Evolutionary conservation across 352 stramenopile genomes (phyloP).

Genomic region (Globisporangium viniferum): DNA sequence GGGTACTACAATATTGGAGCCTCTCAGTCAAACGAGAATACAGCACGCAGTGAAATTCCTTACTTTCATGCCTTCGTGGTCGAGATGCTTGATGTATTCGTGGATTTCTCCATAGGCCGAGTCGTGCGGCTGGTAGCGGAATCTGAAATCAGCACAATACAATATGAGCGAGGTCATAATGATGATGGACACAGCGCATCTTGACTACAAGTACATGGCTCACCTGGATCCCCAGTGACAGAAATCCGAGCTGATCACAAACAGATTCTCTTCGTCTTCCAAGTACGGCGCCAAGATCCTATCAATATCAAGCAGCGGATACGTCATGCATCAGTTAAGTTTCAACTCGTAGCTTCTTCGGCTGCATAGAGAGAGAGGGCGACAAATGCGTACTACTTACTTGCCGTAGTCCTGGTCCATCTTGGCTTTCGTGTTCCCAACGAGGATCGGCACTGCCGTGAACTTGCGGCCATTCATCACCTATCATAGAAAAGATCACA

Average conservation of each 20-base stretch:
- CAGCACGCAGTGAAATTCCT: background rate
- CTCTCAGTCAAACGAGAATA: background rate
- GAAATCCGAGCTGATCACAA: slow-evolving; percentile 97
- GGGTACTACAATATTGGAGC: background rate
- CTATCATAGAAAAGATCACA: slow-evolving; percentile 15
- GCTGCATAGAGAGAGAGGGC: background rate
- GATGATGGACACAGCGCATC: background rate
- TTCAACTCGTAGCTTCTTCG: background rate
- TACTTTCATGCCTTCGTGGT: slow-evolving; percentile 86
- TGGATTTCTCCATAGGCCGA: slow-evolving; percentile 88
- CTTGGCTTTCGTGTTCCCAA: slow-evolving; percentile 88
- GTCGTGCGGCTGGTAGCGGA: slow-evolving; percentile 89
- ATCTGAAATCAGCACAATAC: slow-evolving; percentile 32
- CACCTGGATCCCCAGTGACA: slow-evolving; percentile 94
- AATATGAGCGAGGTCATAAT: background rate
- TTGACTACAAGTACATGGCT: background rate
- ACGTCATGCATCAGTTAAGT: background rate
- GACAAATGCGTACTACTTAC: slow-evolving; percentile 29
- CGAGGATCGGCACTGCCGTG: slow-evolving; percentile 93
- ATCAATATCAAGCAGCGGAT: background rate
- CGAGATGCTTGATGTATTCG: slow-evolving; percentile 95
- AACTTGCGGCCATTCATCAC: slow-evolving; percentile 78
- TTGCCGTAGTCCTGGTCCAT: slow-evolving; percentile 86
- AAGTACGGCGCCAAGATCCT: slow-evolving; percentile 92
- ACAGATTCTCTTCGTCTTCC: slow-evolving; percentile 90